A percentile compares a stretch with the other conserved stretches of the same genome.
These are phyloP conservation scores for Xylaria cubensis DNA, from an alignment of 495 filamentous ascomycete genomes.

Conservation along the genomic window DNA sequence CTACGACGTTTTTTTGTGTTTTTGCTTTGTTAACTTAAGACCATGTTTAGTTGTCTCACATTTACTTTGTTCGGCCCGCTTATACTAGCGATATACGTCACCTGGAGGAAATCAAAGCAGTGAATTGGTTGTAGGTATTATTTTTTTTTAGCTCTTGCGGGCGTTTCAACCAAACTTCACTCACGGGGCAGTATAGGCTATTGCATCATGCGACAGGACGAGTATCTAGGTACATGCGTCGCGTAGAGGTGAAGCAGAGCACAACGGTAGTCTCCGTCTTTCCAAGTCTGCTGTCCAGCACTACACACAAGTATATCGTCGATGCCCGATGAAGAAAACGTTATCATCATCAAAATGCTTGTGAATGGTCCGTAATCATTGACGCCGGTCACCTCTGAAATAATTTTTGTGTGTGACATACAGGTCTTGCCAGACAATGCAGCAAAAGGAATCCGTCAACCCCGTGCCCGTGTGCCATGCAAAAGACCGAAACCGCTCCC, in stretches of 20 bases:
- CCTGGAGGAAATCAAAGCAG: not conserved
- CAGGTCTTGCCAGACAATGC: conserved; percentile 58
- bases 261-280: conserved; percentile 11
- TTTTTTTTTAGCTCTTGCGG: conserved; percentile 4
- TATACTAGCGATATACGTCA: not conserved
- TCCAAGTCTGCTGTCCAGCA: not conserved
- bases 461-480: conserved; percentile 56
- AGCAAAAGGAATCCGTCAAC: conserved; percentile 54
- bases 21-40: not conserved
- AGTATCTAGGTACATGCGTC: conserved; percentile 18
- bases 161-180: conserved; percentile 11
- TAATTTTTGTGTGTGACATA: conserved; percentile 54
- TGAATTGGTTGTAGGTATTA: conserved; percentile 9
- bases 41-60: not conserved
- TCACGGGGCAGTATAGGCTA: conserved; percentile 12
- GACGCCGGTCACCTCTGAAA: conserved; percentile 47
- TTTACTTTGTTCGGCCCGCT: not conserved
- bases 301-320: conserved; percentile 19
- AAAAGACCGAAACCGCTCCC: conserved; percentile 48
- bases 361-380: conserved; percentile 47
- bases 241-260: conserved; percentile 1
- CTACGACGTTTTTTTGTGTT: not conserved
- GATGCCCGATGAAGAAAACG: conserved; percentile 11
- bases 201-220: conserved; percentile 14
- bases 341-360: conserved; percentile 25